Conservation (phyloP, 305 asterid genomes). For the Fraxinus greggii region DNA sequence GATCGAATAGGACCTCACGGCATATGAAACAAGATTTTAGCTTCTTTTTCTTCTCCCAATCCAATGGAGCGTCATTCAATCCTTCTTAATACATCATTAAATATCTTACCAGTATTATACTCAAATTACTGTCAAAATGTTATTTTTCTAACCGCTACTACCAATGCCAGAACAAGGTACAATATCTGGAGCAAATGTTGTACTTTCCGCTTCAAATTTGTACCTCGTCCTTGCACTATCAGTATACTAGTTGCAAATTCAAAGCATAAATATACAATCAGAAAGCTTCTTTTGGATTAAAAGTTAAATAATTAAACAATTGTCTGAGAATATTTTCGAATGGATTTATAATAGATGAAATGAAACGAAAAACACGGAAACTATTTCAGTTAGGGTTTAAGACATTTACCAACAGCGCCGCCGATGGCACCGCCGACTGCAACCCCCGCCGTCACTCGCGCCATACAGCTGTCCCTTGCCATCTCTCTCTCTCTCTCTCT, state of each 20-base stretch:
- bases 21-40: no score
- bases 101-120: background rate
- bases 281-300: background rate
- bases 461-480: conserved; percentile 70
- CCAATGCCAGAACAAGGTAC: background rate
- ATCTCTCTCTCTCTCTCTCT: conserved; percentile 21
- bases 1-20: background rate
- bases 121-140: background rate
- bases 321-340: background rate
- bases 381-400: background rate
- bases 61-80: background rate
- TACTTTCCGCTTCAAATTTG: background rate
- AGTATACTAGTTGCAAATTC: background rate
- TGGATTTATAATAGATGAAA: background rate
- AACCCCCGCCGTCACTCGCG: conserved; percentile 59
- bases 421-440: conserved; percentile 82
- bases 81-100: background rate
- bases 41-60: background rate
- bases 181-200: background rate
- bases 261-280: background rate
- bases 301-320: background rate
- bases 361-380: background rate
- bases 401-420: conserved; percentile 51
- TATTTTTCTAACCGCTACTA: background rate
- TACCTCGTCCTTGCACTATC: background rate